These are phyloP conservation scores for Blastobotrys americana DNA, from an alignment of 805 yeast genomes.

Conservation along the genomic window DNA sequence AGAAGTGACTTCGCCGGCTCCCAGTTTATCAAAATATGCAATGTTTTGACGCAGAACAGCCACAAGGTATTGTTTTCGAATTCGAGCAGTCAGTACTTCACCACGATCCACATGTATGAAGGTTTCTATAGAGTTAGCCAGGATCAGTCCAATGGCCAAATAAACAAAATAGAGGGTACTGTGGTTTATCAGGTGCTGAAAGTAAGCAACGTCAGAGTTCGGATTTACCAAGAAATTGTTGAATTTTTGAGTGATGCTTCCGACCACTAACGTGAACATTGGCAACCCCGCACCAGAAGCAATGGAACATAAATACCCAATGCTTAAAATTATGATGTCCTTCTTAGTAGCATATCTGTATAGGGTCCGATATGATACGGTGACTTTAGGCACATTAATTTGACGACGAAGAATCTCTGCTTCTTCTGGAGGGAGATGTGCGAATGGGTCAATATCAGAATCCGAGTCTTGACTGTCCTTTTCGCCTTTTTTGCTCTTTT, in stretches of 20 bases:
- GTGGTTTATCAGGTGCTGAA: constrained; percentile 31
- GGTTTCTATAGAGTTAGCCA: constrained; percentile 30
- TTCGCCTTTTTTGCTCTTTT: constrained; percentile 4
- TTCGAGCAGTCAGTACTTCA: constrained; percentile 35
- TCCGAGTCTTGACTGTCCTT: constrained; percentile 8
- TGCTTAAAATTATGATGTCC: constrained; percentile 25
- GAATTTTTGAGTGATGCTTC: constrained; percentile 34
- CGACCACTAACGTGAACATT: constrained; percentile 36
- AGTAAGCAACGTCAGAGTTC: constrained; percentile 21
- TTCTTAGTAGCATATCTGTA: constrained; percentile 30
- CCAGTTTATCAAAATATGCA: constrained; percentile 37
- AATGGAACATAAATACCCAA: constrained; percentile 30
- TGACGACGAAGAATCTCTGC: constrained; percentile 31
- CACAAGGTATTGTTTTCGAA: constrained; percentile 32
- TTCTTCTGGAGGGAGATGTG: constrained; percentile 26
- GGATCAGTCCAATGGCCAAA: constrained; percentile 34
- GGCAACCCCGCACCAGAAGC: constrained; percentile 37
- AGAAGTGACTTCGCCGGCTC: constrained; percentile 38
- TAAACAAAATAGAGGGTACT: constrained; percentile 35
- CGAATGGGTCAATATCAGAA: constrained; percentile 24
- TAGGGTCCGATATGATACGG: constrained; percentile 26
- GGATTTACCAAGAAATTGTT: constrained; percentile 26
- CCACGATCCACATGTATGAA: constrained; percentile 34
- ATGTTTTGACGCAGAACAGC: constrained; percentile 36
- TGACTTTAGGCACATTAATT: constrained; percentile 18